These are phyloP conservation scores for Mortierella sp. DNA, from an alignment of 371 early-diverging fungal species.

Conservation along the genomic window DNA sequence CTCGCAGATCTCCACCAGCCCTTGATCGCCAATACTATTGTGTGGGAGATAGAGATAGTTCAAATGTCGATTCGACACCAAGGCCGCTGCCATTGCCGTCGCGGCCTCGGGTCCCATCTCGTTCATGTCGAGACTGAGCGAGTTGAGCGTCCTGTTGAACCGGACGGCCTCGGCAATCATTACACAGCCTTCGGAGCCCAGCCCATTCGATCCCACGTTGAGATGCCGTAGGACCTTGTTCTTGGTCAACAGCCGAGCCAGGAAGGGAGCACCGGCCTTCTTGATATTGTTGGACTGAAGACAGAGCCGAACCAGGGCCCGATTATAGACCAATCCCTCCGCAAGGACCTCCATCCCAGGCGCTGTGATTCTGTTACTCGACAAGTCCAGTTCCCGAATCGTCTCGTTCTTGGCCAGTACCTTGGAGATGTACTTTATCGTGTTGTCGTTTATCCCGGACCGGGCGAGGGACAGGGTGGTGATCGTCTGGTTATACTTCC, in stretches of 20 bases:
- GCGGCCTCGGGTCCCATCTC: conserved; percentile 49
- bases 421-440: conserved; percentile 34
- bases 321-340: conserved; percentile 33
- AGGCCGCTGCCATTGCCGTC: conserved; percentile 23
- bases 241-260: conserved; percentile 39
- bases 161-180: conserved; percentile 44
- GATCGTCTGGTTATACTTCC: conserved; percentile 36
- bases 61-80: conserved; percentile 36
- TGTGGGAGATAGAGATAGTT: conserved; percentile 54
- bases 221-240: conserved; percentile 44
- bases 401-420: conserved; percentile 39
- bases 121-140: conserved; percentile 55
- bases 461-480: conserved; percentile 24
- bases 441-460: conserved; percentile 43
- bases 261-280: conserved; percentile 26
- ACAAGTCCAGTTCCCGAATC: conserved; percentile 38
- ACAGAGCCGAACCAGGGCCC: conserved; percentile 32
- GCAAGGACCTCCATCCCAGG: conserved; percentile 31
- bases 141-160: conserved; percentile 32
- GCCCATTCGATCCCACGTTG: conserved; percentile 50
- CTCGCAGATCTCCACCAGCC: conserved; percentile 32
- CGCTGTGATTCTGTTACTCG: conserved; percentile 42
- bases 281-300: conserved; percentile 52
- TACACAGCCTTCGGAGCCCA: conserved; percentile 38
- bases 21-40: conserved; percentile 58